Conservation (phyloP, 139 green algal species). For the Pleodorina starrii region DNA sequence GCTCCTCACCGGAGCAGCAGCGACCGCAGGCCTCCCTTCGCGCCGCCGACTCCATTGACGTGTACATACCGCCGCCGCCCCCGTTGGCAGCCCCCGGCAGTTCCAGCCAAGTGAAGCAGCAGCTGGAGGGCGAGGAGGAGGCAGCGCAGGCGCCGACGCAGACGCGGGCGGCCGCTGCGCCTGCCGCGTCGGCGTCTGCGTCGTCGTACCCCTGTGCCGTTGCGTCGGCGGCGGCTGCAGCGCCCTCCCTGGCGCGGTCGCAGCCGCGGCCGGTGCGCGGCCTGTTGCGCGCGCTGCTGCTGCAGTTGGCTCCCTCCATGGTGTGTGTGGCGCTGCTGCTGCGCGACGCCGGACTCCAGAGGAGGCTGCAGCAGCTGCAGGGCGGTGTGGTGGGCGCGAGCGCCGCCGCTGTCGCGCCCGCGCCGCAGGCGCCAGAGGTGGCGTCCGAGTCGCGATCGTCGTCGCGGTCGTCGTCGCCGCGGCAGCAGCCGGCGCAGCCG, state of each 20-base stretch:
- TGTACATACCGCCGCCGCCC: neutral
- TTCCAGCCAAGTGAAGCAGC: neutral
- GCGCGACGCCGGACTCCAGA: neutral
- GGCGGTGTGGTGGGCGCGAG: no score
- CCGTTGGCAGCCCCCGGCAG: no score
- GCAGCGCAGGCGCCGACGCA: no score
- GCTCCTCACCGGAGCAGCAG: no score
- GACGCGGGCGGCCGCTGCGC: no score
- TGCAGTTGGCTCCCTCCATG: slow-evolving; percentile 2
- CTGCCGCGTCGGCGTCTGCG: no score
- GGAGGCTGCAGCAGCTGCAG: neutral
- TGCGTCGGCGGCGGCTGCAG: no score
- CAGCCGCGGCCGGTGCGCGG: neutral
- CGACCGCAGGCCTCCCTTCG: neutral
- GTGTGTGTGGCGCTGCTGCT: slow-evolving; percentile 30
- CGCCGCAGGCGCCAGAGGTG: neutral
- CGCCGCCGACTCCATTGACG: neutral
- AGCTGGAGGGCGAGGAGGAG: neutral
- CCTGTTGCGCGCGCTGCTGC: neutral
- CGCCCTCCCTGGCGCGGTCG: no score
- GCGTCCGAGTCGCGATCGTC: neutral
- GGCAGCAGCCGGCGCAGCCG: neutral
- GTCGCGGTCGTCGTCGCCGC: neutral
- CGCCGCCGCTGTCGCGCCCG: no score
- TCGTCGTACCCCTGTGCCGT: no score